These are phyloP conservation scores for Dothiorella sarmentorum DNA, from an alignment of 2,329 filamentous ascomycete species.

Conservation along the genomic window DNA sequence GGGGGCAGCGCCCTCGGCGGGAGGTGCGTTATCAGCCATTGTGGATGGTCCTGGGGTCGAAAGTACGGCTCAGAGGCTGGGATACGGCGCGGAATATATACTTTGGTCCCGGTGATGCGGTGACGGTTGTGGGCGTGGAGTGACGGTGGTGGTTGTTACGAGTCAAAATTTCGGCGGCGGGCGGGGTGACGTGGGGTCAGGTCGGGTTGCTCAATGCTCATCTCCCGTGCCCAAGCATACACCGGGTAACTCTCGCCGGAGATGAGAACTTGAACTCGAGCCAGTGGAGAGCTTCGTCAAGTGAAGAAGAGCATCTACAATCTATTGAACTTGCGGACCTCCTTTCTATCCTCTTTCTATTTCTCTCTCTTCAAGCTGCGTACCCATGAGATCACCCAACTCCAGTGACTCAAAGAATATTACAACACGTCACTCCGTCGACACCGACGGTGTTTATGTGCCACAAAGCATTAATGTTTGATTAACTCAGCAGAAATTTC, in stretches of 20 bases:
- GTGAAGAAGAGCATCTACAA: no score
- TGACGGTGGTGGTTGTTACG: constrained; percentile 13
- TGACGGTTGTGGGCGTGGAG: not conserved
- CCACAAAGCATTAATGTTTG: not conserved
- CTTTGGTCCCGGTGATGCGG: not conserved
- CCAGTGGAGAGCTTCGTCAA: no score
- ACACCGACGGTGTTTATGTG: not conserved
- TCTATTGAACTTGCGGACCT: no score
- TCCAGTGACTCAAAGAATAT: not conserved
- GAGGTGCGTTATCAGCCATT: constrained; percentile 32
- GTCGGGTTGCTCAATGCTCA: constrained; percentile 8
- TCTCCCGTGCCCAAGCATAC: not conserved
- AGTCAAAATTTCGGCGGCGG: constrained; percentile 17
- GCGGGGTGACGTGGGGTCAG: constrained; percentile 17
- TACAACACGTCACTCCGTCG: not conserved
- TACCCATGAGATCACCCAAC: not conserved
- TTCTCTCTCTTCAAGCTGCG: not conserved
- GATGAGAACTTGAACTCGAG: no score
- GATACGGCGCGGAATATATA: not conserved
- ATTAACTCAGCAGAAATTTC: not conserved
- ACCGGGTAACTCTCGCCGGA: no score
- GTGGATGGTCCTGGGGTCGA: constrained; percentile 4
- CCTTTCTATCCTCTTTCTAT: no score
- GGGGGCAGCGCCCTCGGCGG: constrained; percentile 23
- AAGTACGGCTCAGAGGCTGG: not conserved